Percentiles rank a stretch among this genome's conserved stretches.
Evolutionary conservation across 805 yeast genomes (phyloP).

Genomic region (Metschnikowia arizonensis): DNA sequence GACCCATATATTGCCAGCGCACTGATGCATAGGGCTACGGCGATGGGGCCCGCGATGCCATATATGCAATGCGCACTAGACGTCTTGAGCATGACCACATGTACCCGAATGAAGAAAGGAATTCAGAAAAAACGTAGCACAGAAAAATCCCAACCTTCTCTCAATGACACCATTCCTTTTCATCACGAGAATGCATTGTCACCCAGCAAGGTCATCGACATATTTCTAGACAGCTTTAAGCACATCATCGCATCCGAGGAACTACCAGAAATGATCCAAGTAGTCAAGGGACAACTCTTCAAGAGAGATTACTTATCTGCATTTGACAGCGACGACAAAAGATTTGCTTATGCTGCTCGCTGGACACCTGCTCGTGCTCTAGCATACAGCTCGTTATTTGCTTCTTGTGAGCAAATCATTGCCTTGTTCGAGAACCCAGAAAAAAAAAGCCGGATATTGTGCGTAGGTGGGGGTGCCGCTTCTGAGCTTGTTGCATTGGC

Average conservation of each 20-base stretch:
- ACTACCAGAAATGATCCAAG: conserved; percentile 50
- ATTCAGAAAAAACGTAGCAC: background rate
- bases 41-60: background rate
- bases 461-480: conserved; percentile 90
- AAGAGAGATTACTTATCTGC: conserved; percentile 70
- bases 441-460: conserved; percentile 41
- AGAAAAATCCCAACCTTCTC: background rate
- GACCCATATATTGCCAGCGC: background rate
- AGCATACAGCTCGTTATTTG: conserved; percentile 65
- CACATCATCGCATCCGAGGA: conserved; percentile 32
- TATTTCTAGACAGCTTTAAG: conserved; percentile 33
- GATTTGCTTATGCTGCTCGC: conserved; percentile 74
- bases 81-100: background rate
- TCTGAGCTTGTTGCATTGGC: conserved; percentile 69
- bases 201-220: conserved; percentile 33
- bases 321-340: conserved; percentile 56
- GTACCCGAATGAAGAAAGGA: background rate
- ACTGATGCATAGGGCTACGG: conserved; percentile 6
- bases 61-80: background rate
- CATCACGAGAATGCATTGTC: conserved; percentile 29
- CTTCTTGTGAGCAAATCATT: conserved; percentile 43
- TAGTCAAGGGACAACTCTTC: conserved; percentile 64
- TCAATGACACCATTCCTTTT: conserved; percentile 30
- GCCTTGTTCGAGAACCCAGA: conserved; percentile 32
- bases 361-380: conserved; percentile 86